These are phyloP conservation scores for Hysterangium stoloniferum DNA, from an alignment of 768 basidiomycete species.

Conservation along the genomic window DNA sequence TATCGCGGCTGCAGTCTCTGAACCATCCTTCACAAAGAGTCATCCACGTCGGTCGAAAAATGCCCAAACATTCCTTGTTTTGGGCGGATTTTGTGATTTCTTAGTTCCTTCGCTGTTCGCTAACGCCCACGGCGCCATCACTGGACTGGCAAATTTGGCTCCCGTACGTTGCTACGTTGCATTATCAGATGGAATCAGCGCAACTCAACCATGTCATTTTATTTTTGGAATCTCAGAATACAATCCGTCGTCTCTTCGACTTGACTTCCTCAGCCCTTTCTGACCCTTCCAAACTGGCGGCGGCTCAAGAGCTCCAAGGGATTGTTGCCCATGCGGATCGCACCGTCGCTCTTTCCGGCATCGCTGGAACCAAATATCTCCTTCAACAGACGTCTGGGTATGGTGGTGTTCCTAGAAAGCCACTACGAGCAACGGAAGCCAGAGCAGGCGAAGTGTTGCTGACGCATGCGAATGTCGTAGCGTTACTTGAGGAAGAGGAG, in stretches of 20 bases:
- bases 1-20: constrained; percentile 60
- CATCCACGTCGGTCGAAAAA: constrained; percentile 62
- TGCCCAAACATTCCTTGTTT: constrained; percentile 73
- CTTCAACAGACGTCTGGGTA: constrained; percentile 72
- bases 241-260: constrained; percentile 53
- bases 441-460: constrained; percentile 54
- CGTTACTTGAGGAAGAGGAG: constrained; percentile 54
- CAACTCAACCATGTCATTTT: constrained; percentile 1
- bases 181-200: not conserved
- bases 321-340: constrained; percentile 76
- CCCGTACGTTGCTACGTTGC: constrained; percentile 39
- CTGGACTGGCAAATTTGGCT: constrained; percentile 78
- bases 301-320: constrained; percentile 71
- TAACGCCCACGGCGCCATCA: constrained; percentile 83
- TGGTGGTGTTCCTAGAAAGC: constrained; percentile 71
- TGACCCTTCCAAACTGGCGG: constrained; percentile 49
- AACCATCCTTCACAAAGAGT: constrained; percentile 40
- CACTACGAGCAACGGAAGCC: constrained; percentile 58
- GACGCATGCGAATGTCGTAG: constrained; percentile 64
- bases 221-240: constrained; percentile 31
- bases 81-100: constrained; percentile 85
- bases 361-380: constrained; percentile 79
- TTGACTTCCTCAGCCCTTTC: constrained; percentile 49
- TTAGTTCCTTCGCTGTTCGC: constrained; percentile 63
- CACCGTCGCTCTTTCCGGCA: constrained; percentile 66